Evolutionary conservation across 192 early-diverging fungal species (phyloP).

Genomic region (Umbelopsis sp.): DNA sequence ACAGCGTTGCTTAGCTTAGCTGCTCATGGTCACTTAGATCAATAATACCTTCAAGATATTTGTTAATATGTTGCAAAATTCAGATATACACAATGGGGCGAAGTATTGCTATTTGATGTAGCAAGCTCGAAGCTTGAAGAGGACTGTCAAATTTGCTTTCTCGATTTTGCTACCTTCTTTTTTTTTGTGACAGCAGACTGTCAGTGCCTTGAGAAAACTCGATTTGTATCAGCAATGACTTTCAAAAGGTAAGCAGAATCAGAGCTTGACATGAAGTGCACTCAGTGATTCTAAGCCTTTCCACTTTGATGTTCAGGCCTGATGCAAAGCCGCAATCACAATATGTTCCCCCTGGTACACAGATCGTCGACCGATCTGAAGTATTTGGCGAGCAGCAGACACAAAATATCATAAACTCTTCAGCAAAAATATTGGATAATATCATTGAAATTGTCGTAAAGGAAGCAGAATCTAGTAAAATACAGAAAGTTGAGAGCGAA

Average conservation of each 20-base stretch:
- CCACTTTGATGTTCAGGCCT: not conserved
- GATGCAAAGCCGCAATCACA: slow-evolving; percentile 16
- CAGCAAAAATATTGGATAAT: not conserved
- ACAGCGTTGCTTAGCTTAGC: no score
- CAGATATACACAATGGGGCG: no score
- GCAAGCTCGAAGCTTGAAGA: no score
- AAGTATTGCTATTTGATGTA: no score
- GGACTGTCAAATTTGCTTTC: no score
- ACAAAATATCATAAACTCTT: not conserved
- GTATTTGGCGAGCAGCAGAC: not conserved
- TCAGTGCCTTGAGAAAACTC: no score
- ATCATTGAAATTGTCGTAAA: not conserved
- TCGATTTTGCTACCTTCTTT: no score
- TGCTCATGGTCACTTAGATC: no score
- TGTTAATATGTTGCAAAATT: no score
- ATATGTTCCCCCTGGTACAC: not conserved
- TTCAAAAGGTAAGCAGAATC: not conserved
- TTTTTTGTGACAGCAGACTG: no score
- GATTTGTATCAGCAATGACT: not conserved
- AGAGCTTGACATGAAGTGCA: not conserved
- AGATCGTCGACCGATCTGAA: slow-evolving; percentile 5
- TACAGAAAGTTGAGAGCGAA: not conserved
- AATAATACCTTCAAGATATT: no score
- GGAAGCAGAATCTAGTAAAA: not conserved
- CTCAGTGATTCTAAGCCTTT: not conserved